Base-by-base conservation (phyloP, 352 stramenopile species). In the Phytophthora chlamydospora region DNA sequence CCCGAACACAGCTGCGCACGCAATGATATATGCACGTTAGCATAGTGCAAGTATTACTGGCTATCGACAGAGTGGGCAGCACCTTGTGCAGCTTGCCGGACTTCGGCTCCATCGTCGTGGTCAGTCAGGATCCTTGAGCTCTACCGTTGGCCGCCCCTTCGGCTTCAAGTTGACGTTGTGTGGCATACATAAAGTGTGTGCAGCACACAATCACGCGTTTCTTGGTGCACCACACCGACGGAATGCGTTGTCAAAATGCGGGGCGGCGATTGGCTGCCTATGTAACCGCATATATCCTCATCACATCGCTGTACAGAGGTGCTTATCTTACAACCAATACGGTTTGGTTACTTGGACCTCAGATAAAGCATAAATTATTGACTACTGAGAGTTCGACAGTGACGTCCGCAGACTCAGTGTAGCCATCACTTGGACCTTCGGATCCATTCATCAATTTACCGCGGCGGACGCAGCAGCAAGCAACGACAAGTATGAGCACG, bases 61-160 rank as follows among this genome's bases (percentile, higher is more conserved):
- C 24, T 29, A 29, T 9, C 4, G 16, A 41, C 7, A n/a, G 7
- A 14, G 6, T 6, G 33, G 14, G 16, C 29, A 46, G 39, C 44
- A 86, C 80, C 74, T 90, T 88, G 71, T 75, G 73, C 11, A 90
- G 74, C 54, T 86, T 88, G 51, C 80, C 78, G 2, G 77, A 87
- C 68, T 89, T 89, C 41, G 79, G 75, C 63, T 87, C 77, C 63
- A 80, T 74, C 21, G 21, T 54, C 34, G 38, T 3, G 21, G 21
- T 24, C 21, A 24, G 21, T n/a, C n/a, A 10, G 34, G 68, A 66
- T 72, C 58, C 64, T 58, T n/a, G n/a, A n/a, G n/a, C n/a, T n/a
- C n/a, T n/a, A n/a, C n/a, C 21, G 6, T 10, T 40, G 29, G 13
- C 14, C 38, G 54, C 19, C 60, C 13, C 33, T 58, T 64, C 35